A percentile compares a stretch with the other conserved stretches of the same genome.
Evolutionary conservation across 345 rosid species (phyloP).

Genomic region (Hibiscus trionum): DNA sequence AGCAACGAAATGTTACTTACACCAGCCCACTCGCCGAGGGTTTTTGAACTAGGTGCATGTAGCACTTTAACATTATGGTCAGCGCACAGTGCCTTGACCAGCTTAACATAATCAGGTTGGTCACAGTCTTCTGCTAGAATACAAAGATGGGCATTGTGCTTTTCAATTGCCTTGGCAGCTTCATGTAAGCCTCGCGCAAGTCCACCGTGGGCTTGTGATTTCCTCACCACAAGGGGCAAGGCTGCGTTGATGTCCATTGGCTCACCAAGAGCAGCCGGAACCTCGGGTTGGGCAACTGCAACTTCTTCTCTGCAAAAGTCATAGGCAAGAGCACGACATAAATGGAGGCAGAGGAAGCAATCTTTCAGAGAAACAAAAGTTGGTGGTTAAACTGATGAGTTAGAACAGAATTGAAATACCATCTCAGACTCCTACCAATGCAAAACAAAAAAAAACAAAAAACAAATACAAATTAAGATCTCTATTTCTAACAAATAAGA

Average conservation of each 20-base stretch:
- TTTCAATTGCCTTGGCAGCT: slow-evolving; percentile 67
- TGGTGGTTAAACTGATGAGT: background rate
- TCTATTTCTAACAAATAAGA: too few species aligned
- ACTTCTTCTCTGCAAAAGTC: slow-evolving; percentile 52
- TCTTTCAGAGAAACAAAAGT: background rate
- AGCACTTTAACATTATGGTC: slow-evolving; percentile 57
- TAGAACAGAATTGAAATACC: background rate
- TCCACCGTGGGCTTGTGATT: slow-evolving; percentile 63
- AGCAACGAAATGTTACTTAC: slow-evolving; percentile 30
- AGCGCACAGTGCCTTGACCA: slow-evolving; percentile 66
- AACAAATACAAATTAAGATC: background rate
- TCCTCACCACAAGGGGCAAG: slow-evolving; percentile 54
- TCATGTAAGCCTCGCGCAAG: slow-evolving; percentile 65
- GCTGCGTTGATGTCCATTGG: slow-evolving; percentile 71
- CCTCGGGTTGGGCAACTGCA: slow-evolving; percentile 35
- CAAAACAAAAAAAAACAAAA: too few species aligned
- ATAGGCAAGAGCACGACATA: background rate
- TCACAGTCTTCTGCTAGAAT: slow-evolving; percentile 75
- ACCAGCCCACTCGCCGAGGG: slow-evolving; percentile 90
- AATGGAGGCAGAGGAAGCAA: background rate
- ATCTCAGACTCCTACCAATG: too few species aligned
- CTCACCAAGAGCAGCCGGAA: slow-evolving; percentile 26
- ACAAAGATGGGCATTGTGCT: slow-evolving; percentile 60
- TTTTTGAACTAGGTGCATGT: slow-evolving; percentile 57
- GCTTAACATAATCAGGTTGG: slow-evolving; percentile 64